Base-by-base conservation (phyloP, 164 flowering plant species). In the Sedum album region DNA sequence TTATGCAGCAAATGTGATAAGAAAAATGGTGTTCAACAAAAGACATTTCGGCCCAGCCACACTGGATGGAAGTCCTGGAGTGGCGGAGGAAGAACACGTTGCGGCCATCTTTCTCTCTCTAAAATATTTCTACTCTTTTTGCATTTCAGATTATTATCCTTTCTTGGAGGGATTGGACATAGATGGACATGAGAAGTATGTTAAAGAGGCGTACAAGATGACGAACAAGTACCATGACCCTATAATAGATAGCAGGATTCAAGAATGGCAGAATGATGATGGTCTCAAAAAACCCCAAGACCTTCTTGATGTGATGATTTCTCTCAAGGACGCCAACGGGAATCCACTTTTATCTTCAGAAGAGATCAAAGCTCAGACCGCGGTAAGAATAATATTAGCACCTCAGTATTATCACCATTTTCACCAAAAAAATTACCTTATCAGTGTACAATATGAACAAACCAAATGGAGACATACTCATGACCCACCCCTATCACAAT, bases 121-220 rank as follows among this genome's bases (percentile, higher is more conserved):
- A 1, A 26, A 15, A 6, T 42, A 74, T 55, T 41, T 68, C 0
- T 70, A 69, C 36, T 65, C 69, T 6, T 79, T 79, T 55, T 69
- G 65, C 28, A 15, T 76, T 6, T 73, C 77, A 14, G 77, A 72
- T 67, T 79, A 73, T 35, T 51, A 73, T 10, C 77, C 77, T 11
- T 71, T 66, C 36, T 65, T 76, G 66, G 53, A 23, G 28, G 73
- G 44, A 28, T 20, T 71, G 6, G 79, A 79, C 31, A 38, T 76
- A 11, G 77, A 74, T 41, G 81, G 81, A 3, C 79, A 79, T 36
- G 76, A 71, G 8, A 78, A 75, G 70, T 68, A 63, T 38, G 70
- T 76, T 11, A 71, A 60, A 5, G 70, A 71, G 11, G 70, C 75
- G 6, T 25, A 28, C 31, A 38, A 35, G 13, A 68, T 38, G n/a